Percentiles rank a stretch among this genome's conserved stretches.
Conservation (phyloP, 2,329 filamentous ascomycete genomes). For the Clonostachys rhizophaga region DNA sequence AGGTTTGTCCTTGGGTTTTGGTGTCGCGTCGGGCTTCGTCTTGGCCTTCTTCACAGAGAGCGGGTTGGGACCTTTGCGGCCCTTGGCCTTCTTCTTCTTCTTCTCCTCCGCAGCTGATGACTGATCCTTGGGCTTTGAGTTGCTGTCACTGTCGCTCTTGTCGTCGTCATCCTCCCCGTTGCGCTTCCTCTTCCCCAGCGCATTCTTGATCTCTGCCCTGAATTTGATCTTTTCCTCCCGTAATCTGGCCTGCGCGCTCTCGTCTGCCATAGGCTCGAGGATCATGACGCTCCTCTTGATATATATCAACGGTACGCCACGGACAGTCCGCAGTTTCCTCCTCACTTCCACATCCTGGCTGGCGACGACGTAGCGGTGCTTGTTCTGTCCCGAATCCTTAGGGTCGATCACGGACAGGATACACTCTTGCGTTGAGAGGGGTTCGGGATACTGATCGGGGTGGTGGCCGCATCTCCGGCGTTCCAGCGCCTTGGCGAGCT, state of each 20-base stretch:
- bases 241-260: slow-evolving; percentile 58
- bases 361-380: slow-evolving; percentile 75
- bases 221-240: slow-evolving; percentile 73
- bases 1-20: slow-evolving; percentile 28
- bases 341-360: slow-evolving; percentile 65
- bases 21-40: slow-evolving; percentile 28
- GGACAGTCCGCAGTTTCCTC: slow-evolving; percentile 57
- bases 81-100: slow-evolving; percentile 49
- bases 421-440: slow-evolving; percentile 66
- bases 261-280: slow-evolving; percentile 66
- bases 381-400: slow-evolving; percentile 67
- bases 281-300: slow-evolving; percentile 74
- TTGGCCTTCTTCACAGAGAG: slow-evolving; percentile 67
- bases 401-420: slow-evolving; percentile 73
- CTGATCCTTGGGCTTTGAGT: neutral
- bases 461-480: slow-evolving; percentile 76
- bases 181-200: slow-evolving; percentile 44
- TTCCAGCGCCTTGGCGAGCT: slow-evolving; percentile 70
- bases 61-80: slow-evolving; percentile 67
- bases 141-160: slow-evolving; percentile 21
- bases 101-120: slow-evolving; percentile 3
- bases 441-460: slow-evolving; percentile 64
- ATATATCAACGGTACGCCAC: slow-evolving; percentile 73
- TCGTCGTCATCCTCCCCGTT: slow-evolving; percentile 32
- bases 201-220: slow-evolving; percentile 58